Evolutionary conservation across 495 filamentous ascomycete genomes (phyloP).

Genomic region (Aspergillus avenaceus): DNA sequence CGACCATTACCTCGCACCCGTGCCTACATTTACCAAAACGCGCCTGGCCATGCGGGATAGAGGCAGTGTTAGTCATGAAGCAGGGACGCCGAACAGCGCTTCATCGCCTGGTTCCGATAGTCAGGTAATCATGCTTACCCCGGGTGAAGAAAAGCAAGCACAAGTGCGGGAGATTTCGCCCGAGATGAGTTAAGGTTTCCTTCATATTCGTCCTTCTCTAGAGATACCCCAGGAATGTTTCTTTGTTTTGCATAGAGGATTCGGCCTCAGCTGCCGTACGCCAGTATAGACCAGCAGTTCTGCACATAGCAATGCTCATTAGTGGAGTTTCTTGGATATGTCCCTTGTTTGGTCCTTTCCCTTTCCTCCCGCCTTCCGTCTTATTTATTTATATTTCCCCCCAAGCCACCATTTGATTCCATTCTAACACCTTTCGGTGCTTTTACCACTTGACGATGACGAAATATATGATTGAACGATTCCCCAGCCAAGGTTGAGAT

Average conservation of each 20-base stretch:
- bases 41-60: conserved; percentile 33
- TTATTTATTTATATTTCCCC: background rate
- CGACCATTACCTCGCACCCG: conserved; percentile 61
- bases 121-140: conserved; percentile 16
- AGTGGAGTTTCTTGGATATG: background rate
- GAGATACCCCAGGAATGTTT: conserved; percentile 17
- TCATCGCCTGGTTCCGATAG: conserved; percentile 31
- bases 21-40: conserved; percentile 39
- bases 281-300: background rate
- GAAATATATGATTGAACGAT: conserved; percentile 21
- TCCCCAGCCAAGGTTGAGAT: background rate
- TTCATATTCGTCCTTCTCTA: background rate
- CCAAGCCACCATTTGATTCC: conserved; percentile 3
- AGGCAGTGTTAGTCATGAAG: conserved; percentile 28
- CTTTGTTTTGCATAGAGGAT: background rate
- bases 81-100: conserved; percentile 31
- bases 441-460: conserved; percentile 14
- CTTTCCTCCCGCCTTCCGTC: background rate
- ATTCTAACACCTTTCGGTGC: background rate
- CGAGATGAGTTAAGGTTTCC: background rate
- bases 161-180: background rate
- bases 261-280: background rate
- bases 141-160: conserved; percentile 22
- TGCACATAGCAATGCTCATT: background rate
- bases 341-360: no score